phyloP scores from a whole-genome alignment of 1,284 basidiomycete species.

The Rugosomyces carneus region DNA sequence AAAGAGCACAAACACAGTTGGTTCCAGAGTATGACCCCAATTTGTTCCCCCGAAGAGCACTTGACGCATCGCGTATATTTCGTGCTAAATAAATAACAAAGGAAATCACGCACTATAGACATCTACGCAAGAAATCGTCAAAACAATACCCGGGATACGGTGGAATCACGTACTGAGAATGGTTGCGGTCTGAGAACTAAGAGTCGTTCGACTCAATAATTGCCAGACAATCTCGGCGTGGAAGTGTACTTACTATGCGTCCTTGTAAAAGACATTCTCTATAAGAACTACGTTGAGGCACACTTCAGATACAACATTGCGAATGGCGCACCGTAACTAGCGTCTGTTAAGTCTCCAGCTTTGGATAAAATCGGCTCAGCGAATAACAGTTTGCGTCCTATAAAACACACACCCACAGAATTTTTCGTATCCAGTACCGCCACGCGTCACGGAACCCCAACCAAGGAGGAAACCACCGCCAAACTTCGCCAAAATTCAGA shows the following conservation, averaged over 20 bases:
- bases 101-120: conserved; percentile 34
- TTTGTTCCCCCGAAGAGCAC: conserved; percentile 49
- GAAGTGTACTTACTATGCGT: conserved; percentile 34
- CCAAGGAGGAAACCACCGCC: conserved; percentile 42
- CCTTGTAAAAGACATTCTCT: conserved; percentile 49
- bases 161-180: conserved; percentile 35
- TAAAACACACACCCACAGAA: conserved; percentile 28
- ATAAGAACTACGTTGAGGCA: conserved; percentile 1
- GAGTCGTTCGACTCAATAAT: neutral
- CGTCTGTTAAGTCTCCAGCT: conserved; percentile 37
- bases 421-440: conserved; percentile 46
- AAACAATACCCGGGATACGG: neutral
- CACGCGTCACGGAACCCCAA: conserved; percentile 34
- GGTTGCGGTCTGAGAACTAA: conserved; percentile 42
- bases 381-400: neutral
- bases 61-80: conserved; percentile 14
- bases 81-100: neutral
- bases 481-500: conserved; percentile 27
- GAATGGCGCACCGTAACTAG: conserved; percentile 30
- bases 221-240: neutral
- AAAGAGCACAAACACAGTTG: conserved; percentile 30
- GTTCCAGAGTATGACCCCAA: conserved; percentile 43
- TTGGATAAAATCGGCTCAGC: neutral
- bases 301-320: neutral
- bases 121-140: conserved; percentile 21